Base-by-base conservation (phyloP, 202 grass and related monocot genomes). In the Schoenoplectus tabernaemontani region DNA sequence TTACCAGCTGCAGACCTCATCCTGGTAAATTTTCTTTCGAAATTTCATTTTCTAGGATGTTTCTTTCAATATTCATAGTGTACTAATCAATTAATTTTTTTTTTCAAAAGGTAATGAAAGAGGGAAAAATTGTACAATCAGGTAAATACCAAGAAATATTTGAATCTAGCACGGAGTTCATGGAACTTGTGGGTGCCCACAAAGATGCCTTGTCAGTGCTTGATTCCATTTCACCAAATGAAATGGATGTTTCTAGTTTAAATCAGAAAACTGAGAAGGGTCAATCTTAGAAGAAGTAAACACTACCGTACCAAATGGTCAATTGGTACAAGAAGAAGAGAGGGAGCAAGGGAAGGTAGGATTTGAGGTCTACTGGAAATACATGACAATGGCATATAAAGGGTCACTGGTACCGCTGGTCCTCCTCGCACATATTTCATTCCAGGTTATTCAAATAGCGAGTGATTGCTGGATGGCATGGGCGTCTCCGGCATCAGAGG, bases 401-500 rank as follows among this genome's bases (percentile, higher is more conserved):
- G 90, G 93, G 56, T 86, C 83, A 69, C 75, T 97, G 39, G 85
- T 93, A 24, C 90, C 88, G 2, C 73, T 91, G 2, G 80, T 97
- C 61, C 77, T 97, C 62, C 77, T 93, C 53, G 88, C 83, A 2
- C 90, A 97, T 54, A 83, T 97, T 76, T 82, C 88, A 82, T 93
- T 96, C 50, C 86, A 96, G 80, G 63, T 85, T 51, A 77, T 92
- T 86, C 88, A 93, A 80, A 93, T 90, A 71, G 86, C 26, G 13
- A 97, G 90, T 82, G 91, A 87, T 81, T 97, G 93, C 75, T 97
- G 90, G 93, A 93, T 97, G 90, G 85, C 93, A 7, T 97, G 88
- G 90, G 90, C 88, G 57, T 42, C 88, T 60, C 93, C 93, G 20
- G 90, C 87, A 1, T 93, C 93, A 0, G 80, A 84, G 60, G 88